Percentiles rank a stretch among this genome's conserved stretches.
Evolutionary conservation across 2,329 filamentous ascomycete genomes (phyloP).

Genomic region (Aspergillus oerlinghausenensis): DNA sequence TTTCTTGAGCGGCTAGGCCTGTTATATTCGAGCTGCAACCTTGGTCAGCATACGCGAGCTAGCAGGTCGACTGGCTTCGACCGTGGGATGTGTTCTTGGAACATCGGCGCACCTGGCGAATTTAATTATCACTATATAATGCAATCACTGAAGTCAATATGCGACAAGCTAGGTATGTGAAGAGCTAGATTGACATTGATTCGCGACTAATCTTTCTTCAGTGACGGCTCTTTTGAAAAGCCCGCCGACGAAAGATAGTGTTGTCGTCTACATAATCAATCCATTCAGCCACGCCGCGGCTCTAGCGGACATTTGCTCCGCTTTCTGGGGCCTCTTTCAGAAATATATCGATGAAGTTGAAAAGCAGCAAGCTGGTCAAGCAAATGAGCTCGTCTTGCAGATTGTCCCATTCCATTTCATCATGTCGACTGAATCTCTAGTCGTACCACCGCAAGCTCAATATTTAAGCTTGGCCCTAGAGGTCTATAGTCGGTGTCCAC

Average conservation of each 20-base stretch:
- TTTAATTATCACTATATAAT: constrained; percentile 30
- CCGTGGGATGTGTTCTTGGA: constrained; percentile 37
- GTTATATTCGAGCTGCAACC: constrained; percentile 53
- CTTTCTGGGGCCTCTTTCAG: constrained; percentile 55
- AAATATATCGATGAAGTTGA: constrained; percentile 44
- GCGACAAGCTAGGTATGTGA: constrained; percentile 35
- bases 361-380: constrained; percentile 23
- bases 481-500: constrained; percentile 55
- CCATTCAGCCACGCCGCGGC: constrained; percentile 48
- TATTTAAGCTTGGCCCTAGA: constrained; percentile 52
- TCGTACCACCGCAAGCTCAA: constrained; percentile 46
- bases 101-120: constrained; percentile 19
- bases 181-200: neutral
- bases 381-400: constrained; percentile 53
- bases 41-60: constrained; percentile 49
- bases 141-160: constrained; percentile 30
- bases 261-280: constrained; percentile 57
- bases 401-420: constrained; percentile 54
- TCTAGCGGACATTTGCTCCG: constrained; percentile 50
- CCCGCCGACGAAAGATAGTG: constrained; percentile 34
- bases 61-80: constrained; percentile 37
- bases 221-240: constrained; percentile 33
- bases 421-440: constrained; percentile 47
- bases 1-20: constrained; percentile 52
- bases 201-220: constrained; percentile 14